Percentiles rank a stretch among this genome's conserved stretches.
phyloP scores from a whole-genome alignment of 179 eudicot species.

The Corrigiola litoralis region DNA sequence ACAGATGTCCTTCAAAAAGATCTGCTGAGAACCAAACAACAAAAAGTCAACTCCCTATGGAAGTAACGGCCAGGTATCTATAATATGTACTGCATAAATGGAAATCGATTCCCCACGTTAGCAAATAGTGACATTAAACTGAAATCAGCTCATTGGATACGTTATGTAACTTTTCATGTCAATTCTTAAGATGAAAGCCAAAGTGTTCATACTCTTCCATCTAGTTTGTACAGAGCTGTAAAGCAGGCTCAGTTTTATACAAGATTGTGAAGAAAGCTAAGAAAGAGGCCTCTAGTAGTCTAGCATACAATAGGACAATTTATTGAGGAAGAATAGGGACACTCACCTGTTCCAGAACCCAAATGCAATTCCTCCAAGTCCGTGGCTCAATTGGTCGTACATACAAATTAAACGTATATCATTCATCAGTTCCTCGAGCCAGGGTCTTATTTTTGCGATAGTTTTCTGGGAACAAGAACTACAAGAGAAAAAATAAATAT shows the following conservation, averaged over 20 bases:
- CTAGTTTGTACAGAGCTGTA: not conserved
- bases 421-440: not conserved
- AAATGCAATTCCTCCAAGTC: conserved; percentile 2
- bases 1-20: no score
- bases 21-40: not conserved
- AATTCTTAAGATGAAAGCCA: not conserved
- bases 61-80: no score
- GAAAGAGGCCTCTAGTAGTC: no score
- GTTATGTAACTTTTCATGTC: no score
- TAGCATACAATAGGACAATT: no score
- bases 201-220: not conserved
- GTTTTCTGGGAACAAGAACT: conserved; percentile 62
- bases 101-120: not conserved
- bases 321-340: not conserved
- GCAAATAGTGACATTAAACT: not conserved
- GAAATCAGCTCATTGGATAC: not conserved
- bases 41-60: not conserved
- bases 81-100: no score
- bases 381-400: not conserved
- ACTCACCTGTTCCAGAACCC: conserved; percentile 15
- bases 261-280: no score
- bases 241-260: not conserved
- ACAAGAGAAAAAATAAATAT: conserved; percentile 12
- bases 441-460: conserved; percentile 23
- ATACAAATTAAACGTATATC: not conserved